Conservation (phyloP, 176 grass and related monocot species). For the Coix lacrymajobi region DNA sequence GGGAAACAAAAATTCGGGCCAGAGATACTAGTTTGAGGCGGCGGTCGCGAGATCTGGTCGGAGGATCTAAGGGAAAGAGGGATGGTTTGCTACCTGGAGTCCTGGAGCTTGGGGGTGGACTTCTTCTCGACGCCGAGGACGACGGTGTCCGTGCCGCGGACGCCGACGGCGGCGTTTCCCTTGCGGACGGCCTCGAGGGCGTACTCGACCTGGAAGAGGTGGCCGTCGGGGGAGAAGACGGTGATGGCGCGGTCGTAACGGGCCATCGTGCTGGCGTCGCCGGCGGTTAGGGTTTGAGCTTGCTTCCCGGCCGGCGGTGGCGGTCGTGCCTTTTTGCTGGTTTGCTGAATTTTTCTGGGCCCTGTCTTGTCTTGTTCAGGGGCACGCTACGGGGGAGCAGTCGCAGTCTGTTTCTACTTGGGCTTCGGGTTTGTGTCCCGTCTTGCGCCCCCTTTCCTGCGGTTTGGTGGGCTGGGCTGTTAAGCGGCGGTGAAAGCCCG, state of each 20-base stretch:
- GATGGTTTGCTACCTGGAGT: conserved; percentile 51
- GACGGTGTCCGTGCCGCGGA: conserved; percentile 87
- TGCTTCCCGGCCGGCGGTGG: conserved; percentile 13
- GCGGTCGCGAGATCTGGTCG: neutral
- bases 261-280: conserved; percentile 47
- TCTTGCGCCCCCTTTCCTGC: neutral
- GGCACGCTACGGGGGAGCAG: too few species aligned
- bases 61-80: too few species aligned
- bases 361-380: neutral
- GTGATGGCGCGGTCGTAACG: conserved; percentile 99
- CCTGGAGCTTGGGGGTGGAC: conserved; percentile 96
- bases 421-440: neutral
- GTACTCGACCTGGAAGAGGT: conserved; percentile 99
- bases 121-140: conserved; percentile 99
- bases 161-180: conserved; percentile 97
- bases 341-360: neutral
- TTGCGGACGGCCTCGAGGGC: conserved; percentile 99
- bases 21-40: neutral
- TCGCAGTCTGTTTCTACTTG: neutral
- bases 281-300: conserved; percentile 46
- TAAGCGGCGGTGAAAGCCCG: too few species aligned
- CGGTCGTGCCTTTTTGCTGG: neutral
- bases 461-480: neutral
- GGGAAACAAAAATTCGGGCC: neutral
- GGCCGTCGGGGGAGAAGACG: conserved; percentile 97